Percentiles rank a stretch among this genome's conserved stretches.
These are phyloP conservation scores for Silene coronaria DNA, from an alignment of 179 eudicot species.

Conservation along the genomic window DNA sequence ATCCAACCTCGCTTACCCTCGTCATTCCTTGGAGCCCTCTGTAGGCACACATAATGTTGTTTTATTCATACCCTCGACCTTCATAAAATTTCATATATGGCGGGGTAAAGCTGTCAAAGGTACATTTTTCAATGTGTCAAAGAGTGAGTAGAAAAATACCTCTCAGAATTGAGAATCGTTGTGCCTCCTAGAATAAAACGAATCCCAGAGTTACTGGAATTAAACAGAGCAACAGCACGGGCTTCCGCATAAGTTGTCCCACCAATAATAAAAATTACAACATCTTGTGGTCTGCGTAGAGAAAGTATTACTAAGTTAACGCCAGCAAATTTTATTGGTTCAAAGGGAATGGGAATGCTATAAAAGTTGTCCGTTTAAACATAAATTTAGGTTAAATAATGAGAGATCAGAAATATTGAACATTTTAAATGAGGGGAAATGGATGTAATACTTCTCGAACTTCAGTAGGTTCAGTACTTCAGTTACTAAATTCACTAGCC, in stretches of 20 bases:
- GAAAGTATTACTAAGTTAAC: slow-evolving; percentile 10
- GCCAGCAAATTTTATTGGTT: not conserved
- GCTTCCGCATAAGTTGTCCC: slow-evolving; percentile 91
- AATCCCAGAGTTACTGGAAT: slow-evolving; percentile 68
- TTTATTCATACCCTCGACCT: not conserved
- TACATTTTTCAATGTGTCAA: too few species aligned
- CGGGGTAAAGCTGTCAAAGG: not conserved
- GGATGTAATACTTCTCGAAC: too few species aligned
- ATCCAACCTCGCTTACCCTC: not conserved
- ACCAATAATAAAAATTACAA: slow-evolving; percentile 70
- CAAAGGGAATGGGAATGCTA: not conserved
- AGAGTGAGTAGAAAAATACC: slow-evolving; percentile 30
- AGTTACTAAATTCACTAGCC: too few species aligned
- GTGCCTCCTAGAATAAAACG: slow-evolving; percentile 85
- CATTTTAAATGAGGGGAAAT: not conserved
- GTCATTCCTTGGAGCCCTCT: not conserved
- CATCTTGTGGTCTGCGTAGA: slow-evolving; percentile 76
- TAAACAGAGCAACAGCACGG: slow-evolving; percentile 67
- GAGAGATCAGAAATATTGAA: not conserved
- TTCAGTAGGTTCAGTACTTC: too few species aligned
- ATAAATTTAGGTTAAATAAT: not conserved
- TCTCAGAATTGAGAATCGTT: slow-evolving; percentile 64
- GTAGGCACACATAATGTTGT: not conserved
- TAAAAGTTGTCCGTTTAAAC: not conserved
- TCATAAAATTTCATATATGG: not conserved